Conservation (phyloP, 768 basidiomycete species). For the Russula emetica region DNA sequence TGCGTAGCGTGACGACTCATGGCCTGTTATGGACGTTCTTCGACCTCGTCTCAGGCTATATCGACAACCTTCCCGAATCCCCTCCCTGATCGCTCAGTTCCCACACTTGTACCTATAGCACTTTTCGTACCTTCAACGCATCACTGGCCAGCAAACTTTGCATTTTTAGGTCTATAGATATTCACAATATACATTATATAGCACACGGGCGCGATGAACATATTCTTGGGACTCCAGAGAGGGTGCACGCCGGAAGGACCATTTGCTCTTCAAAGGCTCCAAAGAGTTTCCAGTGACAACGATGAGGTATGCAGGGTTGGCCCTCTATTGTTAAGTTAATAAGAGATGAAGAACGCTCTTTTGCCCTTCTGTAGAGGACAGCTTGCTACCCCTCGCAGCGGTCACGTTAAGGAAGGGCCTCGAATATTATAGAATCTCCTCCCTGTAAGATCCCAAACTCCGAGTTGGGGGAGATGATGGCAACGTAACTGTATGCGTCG, state of each 20-base stretch:
- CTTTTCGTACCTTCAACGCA: conserved; percentile 12
- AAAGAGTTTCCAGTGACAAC: neutral
- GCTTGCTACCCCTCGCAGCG: neutral
- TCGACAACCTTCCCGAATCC: conserved; percentile 50
- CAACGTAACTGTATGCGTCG: neutral
- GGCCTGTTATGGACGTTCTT: conserved; percentile 93
- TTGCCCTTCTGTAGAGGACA: conserved; percentile 1
- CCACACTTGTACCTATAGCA: conserved; percentile 12
- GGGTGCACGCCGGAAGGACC: neutral
- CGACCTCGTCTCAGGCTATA: conserved; percentile 71
- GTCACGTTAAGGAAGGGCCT: neutral
- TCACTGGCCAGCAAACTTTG: conserved; percentile 12
- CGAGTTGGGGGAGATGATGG: neutral
- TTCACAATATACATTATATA: conserved; percentile 26
- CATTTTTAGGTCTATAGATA: conserved; percentile 22
- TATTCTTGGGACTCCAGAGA: neutral
- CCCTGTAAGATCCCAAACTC: neutral
- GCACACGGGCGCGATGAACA: conserved; percentile 16
- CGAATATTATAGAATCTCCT: neutral
- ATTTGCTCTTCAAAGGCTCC: neutral
- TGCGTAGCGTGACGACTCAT: conserved; percentile 89
- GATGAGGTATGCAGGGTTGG: conserved; percentile 8
- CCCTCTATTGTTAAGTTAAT: neutral
- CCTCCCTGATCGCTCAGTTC: conserved; percentile 6
- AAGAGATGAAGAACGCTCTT: conserved; percentile 5